A percentile compares a stretch with the other conserved stretches of the same genome.
Evolutionary conservation across 371 early-diverging fungal genomes (phyloP).

Genomic region (Lichtheimia hyalospora): DNA sequence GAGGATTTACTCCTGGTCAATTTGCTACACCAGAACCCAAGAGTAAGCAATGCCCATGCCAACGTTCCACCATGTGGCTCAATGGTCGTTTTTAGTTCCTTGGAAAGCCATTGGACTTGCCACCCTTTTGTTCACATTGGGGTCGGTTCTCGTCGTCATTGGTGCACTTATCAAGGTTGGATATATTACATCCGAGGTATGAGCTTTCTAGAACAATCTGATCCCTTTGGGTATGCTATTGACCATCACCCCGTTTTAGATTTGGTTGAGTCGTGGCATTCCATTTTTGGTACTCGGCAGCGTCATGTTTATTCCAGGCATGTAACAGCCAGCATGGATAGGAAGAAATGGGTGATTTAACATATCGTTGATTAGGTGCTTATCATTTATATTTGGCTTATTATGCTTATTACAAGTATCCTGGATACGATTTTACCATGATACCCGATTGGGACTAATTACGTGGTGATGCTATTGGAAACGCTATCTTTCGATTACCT

Average conservation of each 20-base stretch:
- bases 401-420: constrained; percentile 53
- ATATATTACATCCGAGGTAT: constrained; percentile 41
- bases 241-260: constrained; percentile 11
- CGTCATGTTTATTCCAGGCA: constrained; percentile 59
- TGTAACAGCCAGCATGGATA: background rate
- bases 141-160: constrained; percentile 51
- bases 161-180: constrained; percentile 63
- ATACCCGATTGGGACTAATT: constrained; percentile 47
- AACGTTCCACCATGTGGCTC: too few relatives aligned
- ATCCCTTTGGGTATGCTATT: background rate
- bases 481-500: too few relatives aligned
- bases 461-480: background rate
- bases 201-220: background rate
- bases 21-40: constrained; percentile 44
- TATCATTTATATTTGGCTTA: constrained; percentile 53
- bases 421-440: constrained; percentile 54
- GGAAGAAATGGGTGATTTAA: background rate
- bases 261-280: constrained; percentile 61
- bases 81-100: constrained; percentile 41
- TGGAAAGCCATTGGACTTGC: constrained; percentile 69
- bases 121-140: constrained; percentile 42
- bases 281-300: constrained; percentile 48
- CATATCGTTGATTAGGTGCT: constrained; percentile 23
- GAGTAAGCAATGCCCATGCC: constrained; percentile 18
- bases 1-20: constrained; percentile 53